Base-by-base conservation (phyloP, 129 eudicot species). In the Cynara cardunculus region DNA sequence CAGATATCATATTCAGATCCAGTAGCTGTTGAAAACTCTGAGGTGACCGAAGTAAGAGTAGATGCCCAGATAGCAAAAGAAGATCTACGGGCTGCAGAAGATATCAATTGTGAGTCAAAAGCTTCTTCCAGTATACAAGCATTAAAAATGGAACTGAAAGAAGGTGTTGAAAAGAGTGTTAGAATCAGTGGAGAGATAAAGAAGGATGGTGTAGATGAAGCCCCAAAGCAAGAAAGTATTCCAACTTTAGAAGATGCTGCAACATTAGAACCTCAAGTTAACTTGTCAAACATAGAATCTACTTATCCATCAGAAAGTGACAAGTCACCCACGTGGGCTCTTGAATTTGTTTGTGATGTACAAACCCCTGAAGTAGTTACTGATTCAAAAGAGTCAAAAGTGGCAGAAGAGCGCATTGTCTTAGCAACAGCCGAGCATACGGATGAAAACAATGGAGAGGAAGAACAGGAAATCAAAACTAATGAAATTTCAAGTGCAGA, bases 321-420 rank as follows among this genome's bases (percentile, higher is more conserved):
- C 27, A 59, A 49, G 66, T 35, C 44, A 35, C 62, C 81, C 72
- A 76, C 39, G 53, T 25, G 25, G 46, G 71, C 65, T 69, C 49
- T 82, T 82, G 81, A 83, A 71, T 71, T 74, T 77, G 69, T 71
- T 61, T 34, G 27, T 83, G 71, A 81, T 81, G 76, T 46, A 44
- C 76, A 75, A 31, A 82, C 56, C 65, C 70, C 72, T 18, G 69
- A 62, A 61, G 74, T 72, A 71, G 31, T 83, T 31, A 41, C 16
- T 7, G 70, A 65, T 28, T 71, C 82, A 71, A 64, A 64, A 71
- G 86, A 28, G 31, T 72, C 69, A 22, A 77, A 61, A 72, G 82
- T 37, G 56, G 62, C 41, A 72, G 82, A 82, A 70, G 73, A 76
- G 24, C 6, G 27, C 53, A 19, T 19, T 34, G 70, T 74, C 39